Evolutionary conservation across 2,329 filamentous ascomycete genomes (phyloP).

Genomic region (Cercospora janseana): DNA sequence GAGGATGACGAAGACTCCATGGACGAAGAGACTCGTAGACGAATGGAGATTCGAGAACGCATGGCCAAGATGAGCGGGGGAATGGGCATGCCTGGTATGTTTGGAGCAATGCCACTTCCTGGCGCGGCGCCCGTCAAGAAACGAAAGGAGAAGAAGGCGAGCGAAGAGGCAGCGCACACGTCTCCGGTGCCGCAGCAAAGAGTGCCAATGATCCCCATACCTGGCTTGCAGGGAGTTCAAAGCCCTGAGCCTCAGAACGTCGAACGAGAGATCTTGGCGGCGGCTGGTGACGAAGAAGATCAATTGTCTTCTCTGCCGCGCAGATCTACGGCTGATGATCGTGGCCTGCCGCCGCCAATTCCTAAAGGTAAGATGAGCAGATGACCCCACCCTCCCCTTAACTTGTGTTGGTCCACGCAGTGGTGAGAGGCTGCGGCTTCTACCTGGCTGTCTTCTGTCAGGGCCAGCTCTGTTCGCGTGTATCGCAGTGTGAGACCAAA

Average conservation of each 20-base stretch:
- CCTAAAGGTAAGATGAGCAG: conserved; percentile 51
- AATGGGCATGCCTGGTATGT: conserved; percentile 94
- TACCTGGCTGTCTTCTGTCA: conserved; percentile 10
- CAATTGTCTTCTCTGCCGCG: conserved; percentile 47
- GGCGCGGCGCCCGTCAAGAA: conserved; percentile 50
- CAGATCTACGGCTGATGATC: conserved; percentile 40
- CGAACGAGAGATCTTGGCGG: conserved; percentile 41
- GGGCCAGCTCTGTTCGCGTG: too few relatives aligned
- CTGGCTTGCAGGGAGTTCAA: conserved; percentile 61
- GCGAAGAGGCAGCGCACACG: conserved; percentile 35
- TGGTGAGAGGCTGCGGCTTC: conserved; percentile 13
- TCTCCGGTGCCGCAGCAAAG: conserved; percentile 36
- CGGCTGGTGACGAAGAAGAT: conserved; percentile 53
- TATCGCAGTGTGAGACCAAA: conserved; percentile 11
- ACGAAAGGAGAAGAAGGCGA: conserved; percentile 42
- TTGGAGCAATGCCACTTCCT: conserved; percentile 64
- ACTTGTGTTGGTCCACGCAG: conserved; percentile 14
- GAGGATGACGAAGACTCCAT: conserved; percentile 82
- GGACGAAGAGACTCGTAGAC: conserved; percentile 80
- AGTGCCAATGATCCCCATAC: conserved; percentile 55
- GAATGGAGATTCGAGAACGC: conserved; percentile 83
- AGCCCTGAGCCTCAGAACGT: conserved; percentile 50
- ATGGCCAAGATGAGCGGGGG: conserved; percentile 99
- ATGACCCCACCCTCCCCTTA: conserved; percentile 10
- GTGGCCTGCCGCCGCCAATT: conserved; percentile 42